Evolutionary conservation across 148 eudicot species (phyloP).

Genomic region (Chenopodium quinoa): DNA sequence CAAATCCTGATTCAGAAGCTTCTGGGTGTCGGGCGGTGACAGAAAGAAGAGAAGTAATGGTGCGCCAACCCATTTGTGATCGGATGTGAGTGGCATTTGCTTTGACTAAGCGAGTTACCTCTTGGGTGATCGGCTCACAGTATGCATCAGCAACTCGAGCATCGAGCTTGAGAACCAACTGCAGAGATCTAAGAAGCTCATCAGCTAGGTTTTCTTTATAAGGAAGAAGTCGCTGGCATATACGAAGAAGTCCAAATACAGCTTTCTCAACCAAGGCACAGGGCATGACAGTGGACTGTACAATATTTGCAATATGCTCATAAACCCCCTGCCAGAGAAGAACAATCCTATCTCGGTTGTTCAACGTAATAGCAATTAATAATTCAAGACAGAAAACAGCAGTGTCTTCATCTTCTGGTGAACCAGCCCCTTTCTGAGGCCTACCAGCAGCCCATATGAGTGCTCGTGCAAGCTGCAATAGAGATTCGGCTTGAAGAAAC

Average conservation of each 20-base stretch:
- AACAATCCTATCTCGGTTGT: conserved; percentile 84
- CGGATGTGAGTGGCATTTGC: conserved; percentile 83
- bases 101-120: conserved; percentile 75
- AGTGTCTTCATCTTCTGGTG: conserved; percentile 75
- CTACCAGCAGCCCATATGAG: conserved; percentile 76
- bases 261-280: conserved; percentile 79
- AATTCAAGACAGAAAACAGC: conserved; percentile 90
- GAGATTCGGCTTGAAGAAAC: conserved; percentile 93
- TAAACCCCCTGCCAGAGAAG: conserved; percentile 93
- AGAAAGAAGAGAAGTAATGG: conserved; percentile 64
- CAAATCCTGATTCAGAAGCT: conserved; percentile 80
- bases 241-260: conserved; percentile 75
- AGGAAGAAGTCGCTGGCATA: conserved; percentile 77
- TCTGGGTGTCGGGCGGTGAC: conserved; percentile 78
- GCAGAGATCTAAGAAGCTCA: conserved; percentile 83
- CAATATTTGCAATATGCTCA: conserved; percentile 74
- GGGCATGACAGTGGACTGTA: conserved; percentile 69
- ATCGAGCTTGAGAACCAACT: conserved; percentile 79
- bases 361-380: conserved; percentile 76
- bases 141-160: conserved; percentile 91
- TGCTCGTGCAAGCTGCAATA: conserved; percentile 78
- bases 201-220: conserved; percentile 88
- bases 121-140: conserved; percentile 91
- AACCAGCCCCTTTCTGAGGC: conserved; percentile 56
- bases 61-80: conserved; percentile 87